Base-by-base conservation (phyloP, 805 yeast species). In the Dipodascus geniculatus region DNA sequence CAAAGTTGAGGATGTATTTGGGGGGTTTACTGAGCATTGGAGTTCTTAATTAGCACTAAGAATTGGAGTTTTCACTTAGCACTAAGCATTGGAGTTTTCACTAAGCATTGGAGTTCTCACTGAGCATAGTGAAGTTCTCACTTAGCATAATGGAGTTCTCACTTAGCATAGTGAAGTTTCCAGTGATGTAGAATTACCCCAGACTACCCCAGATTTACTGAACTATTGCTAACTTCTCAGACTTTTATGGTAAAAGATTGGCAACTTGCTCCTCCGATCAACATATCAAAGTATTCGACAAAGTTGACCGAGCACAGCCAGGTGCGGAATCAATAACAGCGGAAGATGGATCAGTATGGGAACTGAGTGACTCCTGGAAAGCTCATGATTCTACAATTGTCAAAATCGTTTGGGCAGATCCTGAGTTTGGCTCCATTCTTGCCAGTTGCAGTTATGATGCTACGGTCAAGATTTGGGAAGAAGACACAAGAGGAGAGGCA, bases 211-310 rank as follows among this genome's bases (percentile, higher is more conserved):
- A n/a, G n/a, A n/a, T n/a, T n/a, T n/a, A n/a, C n/a, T n/a, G n/a
- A n/a, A n/a, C n/a, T n/a, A n/a, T n/a, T n/a, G n/a, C n/a, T n/a
- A n/a, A n/a, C n/a, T n/a, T n/a, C n/a, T n/a, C 44, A 64, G 75
- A 93, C 68, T 91, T 85, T 69, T 91, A 91, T 65, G 98, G 99
- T 1, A 80, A 82, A 53, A 87, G 89, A 57, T 74, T 93, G 54
- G 99, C 98, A 1, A 91, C 97, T 0, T 90, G 95, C 56, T 87
- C 96, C 2, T 87, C 95, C 0, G 99, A 93, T 69, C 96, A 90
- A 63, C 95, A 87, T 63, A 78, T 93, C 57, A 87, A 88, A 63
- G 90, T 93, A 31, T 93, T 89, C 66, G 91, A 87, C 64, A 71
- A 85, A 33, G 31, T 22, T 6, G 86, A 83, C 60, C 68, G 81